Percentiles rank a stretch among this genome's conserved stretches.
phyloP scores from a whole-genome alignment of 2,329 filamentous ascomycete species.

The Colletotrichum sp. region DNA sequence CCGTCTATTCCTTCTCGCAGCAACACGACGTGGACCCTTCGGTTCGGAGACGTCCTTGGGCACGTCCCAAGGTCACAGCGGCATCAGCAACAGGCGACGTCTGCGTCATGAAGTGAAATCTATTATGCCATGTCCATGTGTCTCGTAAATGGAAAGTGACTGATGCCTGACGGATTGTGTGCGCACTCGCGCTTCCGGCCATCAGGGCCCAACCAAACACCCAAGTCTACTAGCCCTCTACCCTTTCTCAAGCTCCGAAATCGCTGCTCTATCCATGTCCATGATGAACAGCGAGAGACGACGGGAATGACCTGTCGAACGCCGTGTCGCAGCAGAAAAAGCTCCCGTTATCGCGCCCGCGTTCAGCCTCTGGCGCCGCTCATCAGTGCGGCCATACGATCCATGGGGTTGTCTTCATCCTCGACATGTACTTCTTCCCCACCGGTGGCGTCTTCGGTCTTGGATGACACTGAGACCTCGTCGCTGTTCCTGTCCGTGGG shows the following conservation, averaged over 20 bases:
- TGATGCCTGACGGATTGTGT: not conserved
- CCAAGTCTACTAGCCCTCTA: not conserved
- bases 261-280: not conserved
- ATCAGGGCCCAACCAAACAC: not conserved
- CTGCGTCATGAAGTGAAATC: not conserved
- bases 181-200: not conserved
- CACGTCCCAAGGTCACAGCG: not conserved
- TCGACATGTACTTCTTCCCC: constrained; percentile 16
- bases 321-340: constrained; percentile 19
- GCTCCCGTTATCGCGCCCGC: not conserved
- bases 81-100: not conserved
- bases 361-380: not conserved
- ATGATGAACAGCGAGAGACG: not conserved
- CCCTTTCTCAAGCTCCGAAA: not conserved
- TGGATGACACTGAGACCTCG: constrained; percentile 4
- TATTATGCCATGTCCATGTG: not conserved
- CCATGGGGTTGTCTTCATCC: constrained; percentile 14
- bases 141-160: not conserved
- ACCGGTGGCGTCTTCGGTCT: not conserved
- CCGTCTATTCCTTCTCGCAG: not conserved
- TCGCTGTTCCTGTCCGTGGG: not conserved
- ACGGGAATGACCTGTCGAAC: constrained; percentile 12
- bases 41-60: not conserved
- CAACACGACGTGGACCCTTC: not conserved
- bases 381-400: constrained; percentile 12